phyloP scores from a whole-genome alignment of 78 protist genomes.

The Dictyostelium intermedium region DNA sequence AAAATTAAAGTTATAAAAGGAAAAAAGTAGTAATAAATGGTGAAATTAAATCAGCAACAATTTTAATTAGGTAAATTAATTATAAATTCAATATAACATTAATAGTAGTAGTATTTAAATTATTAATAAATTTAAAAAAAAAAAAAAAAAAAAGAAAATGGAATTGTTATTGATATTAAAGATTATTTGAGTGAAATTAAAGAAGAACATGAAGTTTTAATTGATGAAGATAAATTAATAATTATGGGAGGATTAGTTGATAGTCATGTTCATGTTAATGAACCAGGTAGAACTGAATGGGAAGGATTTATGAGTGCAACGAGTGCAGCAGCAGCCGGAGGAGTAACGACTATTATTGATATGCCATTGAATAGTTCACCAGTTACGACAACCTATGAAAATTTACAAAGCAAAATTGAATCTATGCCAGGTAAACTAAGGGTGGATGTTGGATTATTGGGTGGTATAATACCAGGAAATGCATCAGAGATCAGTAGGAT shows the following conservation, averaged over 20 bases:
- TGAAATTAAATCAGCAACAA: not conserved
- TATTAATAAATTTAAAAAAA: not conserved
- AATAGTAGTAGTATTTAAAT: too few species aligned
- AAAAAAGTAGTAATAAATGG: slow-evolving; percentile 24
- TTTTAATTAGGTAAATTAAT: not conserved
- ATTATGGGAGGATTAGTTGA: slow-evolving; percentile 82
- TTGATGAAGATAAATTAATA: not conserved
- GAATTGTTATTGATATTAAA: slow-evolving; percentile 18
- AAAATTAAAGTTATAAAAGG: slow-evolving; percentile 16
- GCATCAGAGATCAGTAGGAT: slow-evolving; percentile 8
- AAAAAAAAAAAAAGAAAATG: not conserved
- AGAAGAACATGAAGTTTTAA: not conserved
- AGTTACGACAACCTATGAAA: slow-evolving; percentile 47
- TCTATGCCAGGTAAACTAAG: slow-evolving; percentile 26
- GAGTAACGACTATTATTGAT: slow-evolving; percentile 83
- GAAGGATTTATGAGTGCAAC: slow-evolving; percentile 74
- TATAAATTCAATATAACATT: not conserved
- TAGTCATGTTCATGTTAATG: slow-evolving; percentile 80
- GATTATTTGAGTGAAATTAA: not conserved
- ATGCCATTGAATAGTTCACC: slow-evolving; percentile 79
- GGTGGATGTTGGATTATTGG: slow-evolving; percentile 73
- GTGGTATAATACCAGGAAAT: slow-evolving; percentile 70
- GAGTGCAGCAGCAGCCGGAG: slow-evolving; percentile 84
- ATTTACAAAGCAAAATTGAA: slow-evolving; percentile 13
- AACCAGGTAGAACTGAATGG: slow-evolving; percentile 84